A percentile compares a stretch with the other conserved stretches of the same genome.
Conservation (phyloP, 1,284 basidiomycete genomes). For the Boletus sp. region DNA sequence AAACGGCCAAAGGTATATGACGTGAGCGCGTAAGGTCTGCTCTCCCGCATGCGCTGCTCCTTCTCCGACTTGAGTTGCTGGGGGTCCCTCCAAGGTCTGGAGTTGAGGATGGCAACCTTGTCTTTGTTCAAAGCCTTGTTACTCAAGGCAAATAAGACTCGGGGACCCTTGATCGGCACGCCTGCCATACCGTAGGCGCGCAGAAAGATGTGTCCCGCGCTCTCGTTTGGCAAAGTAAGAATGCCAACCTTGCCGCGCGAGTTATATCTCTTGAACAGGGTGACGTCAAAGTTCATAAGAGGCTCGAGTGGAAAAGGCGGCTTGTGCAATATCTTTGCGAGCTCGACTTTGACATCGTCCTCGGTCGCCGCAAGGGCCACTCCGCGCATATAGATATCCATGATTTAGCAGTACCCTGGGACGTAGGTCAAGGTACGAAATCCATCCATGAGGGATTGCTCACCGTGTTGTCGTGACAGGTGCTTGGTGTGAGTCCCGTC, state of each 20-base stretch:
- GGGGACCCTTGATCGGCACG: constrained; percentile 26
- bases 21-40: constrained; percentile 23
- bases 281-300: constrained; percentile 34
- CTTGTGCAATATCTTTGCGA: constrained; percentile 36
- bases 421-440: constrained; percentile 1
- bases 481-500: background rate
- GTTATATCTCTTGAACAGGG: constrained; percentile 27
- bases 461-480: constrained; percentile 18
- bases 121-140: constrained; percentile 19
- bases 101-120: constrained; percentile 24
- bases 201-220: constrained; percentile 30
- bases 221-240: constrained; percentile 30
- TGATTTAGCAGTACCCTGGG: constrained; percentile 13
- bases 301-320: constrained; percentile 30
- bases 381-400: constrained; percentile 37
- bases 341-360: constrained; percentile 34
- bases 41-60: constrained; percentile 23
- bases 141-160: constrained; percentile 23
- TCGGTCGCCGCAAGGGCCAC: constrained; percentile 25
- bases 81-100: constrained; percentile 33
- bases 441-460: constrained; percentile 11
- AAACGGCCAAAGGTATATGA: constrained; percentile 37
- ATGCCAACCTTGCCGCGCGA: constrained; percentile 29
- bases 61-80: constrained; percentile 23
- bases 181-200: constrained; percentile 26